Evolutionary conservation across 305 asterid genomes (phyloP).

Genomic region (Lippia alba): DNA sequence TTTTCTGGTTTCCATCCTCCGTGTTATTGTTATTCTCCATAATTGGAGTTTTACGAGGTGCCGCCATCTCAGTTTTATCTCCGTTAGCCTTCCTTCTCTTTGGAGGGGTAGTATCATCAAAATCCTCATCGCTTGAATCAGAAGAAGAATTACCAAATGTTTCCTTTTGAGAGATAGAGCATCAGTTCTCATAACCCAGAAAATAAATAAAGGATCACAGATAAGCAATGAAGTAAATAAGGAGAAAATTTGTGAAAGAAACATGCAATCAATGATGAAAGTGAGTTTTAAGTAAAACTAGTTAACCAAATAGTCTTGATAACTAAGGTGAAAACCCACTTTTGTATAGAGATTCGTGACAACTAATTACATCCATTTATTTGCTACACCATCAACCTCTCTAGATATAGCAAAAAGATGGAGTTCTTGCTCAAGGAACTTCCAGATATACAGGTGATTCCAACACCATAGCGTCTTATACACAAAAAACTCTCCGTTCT

Average conservation of each 20-base stretch:
- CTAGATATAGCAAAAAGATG: neutral
- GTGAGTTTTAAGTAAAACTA: neutral
- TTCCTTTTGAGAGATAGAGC: constrained; percentile 57
- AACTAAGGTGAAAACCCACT: constrained; percentile 1
- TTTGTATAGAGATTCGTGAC: constrained; percentile 1
- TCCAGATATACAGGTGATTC: neutral
- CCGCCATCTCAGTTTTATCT: constrained; percentile 41
- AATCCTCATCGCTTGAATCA: constrained; percentile 95
- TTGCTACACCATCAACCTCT: neutral
- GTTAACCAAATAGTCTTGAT: neutral
- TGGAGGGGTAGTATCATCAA: constrained; percentile 48
- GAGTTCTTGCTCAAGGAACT: neutral
- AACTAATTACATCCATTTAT: constrained; percentile 7
- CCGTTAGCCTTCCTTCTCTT: constrained; percentile 55
- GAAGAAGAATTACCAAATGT: constrained; percentile 73
- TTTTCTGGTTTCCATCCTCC: constrained; percentile 41
- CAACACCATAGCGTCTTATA: neutral
- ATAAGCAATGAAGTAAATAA: constrained; percentile 25
- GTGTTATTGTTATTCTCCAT: constrained; percentile 30
- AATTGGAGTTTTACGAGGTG: constrained; percentile 40
- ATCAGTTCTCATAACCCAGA: constrained; percentile 30
- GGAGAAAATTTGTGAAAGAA: constrained; percentile 12
- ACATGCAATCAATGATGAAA: constrained; percentile 3
- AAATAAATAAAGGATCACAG: constrained; percentile 14
- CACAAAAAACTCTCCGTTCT: no score